phyloP scores from a whole-genome alignment of 768 basidiomycete species.

The Trametes elegans region DNA sequence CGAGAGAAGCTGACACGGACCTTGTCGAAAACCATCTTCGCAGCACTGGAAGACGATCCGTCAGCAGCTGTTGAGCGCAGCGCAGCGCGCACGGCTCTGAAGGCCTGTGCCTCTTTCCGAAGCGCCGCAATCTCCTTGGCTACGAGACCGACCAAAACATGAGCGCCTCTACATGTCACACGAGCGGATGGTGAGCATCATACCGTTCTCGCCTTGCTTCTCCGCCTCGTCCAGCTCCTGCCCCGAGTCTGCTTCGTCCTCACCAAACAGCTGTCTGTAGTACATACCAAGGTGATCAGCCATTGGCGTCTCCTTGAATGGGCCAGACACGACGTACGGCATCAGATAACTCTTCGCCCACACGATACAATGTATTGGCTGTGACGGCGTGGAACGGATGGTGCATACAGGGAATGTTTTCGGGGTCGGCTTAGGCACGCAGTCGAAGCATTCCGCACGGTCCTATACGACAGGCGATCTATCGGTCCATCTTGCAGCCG shows the following conservation, averaged over 20 bases:
- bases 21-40: conserved; percentile 81
- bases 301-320: no score
- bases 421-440: conserved; percentile 87
- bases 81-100: conserved; percentile 73
- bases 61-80: conserved; percentile 43
- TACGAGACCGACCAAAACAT: conserved; percentile 30
- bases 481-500: background rate
- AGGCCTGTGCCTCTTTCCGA: conserved; percentile 86
- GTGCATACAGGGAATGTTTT: conserved; percentile 98
- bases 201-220: conserved; percentile 91
- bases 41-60: conserved; percentile 41
- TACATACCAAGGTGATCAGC: no score
- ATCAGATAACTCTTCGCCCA: conserved; percentile 98
- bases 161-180: background rate
- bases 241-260: conserved; percentile 80
- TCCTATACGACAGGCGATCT: conserved; percentile 46
- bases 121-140: conserved; percentile 89
- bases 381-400: conserved; percentile 93
- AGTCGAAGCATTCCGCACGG: conserved; percentile 93
- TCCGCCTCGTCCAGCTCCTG: conserved; percentile 90
- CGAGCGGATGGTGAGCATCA: conserved; percentile 16
- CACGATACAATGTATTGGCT: conserved; percentile 97
- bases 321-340: no score
- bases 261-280: conserved; percentile 89
- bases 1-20: conserved; percentile 35